phyloP scores from a whole-genome alignment of 495 filamentous ascomycete species.

The Tuber brumale region DNA sequence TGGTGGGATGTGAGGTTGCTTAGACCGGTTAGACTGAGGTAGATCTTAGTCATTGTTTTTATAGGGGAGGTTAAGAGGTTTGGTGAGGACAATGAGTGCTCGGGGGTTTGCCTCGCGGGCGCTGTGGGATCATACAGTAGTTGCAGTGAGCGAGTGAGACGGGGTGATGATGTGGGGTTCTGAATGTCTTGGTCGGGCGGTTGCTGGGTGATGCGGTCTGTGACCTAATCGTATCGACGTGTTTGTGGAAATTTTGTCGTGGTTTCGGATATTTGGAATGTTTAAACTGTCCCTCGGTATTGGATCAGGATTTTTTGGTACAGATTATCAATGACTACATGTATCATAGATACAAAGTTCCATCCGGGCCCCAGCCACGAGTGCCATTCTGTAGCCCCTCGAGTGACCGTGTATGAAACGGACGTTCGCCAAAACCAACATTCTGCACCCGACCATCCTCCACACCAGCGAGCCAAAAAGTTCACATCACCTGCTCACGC shows the following conservation, averaged over 20 bases:
- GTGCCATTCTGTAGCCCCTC: neutral
- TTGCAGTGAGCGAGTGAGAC: neutral
- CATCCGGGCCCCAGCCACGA: neutral
- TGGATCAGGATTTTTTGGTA: neutral
- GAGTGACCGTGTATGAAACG: neutral
- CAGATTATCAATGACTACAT: neutral
- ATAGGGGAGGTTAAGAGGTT: too few relatives aligned
- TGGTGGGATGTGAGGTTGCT: neutral
- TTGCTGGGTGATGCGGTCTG: neutral
- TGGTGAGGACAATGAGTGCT: neutral
- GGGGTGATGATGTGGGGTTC: neutral
- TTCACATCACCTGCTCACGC: neutral
- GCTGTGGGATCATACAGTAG: neutral
- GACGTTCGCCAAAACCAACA: neutral
- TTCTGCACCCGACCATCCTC: neutral
- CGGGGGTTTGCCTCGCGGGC: neutral
- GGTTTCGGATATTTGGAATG: neutral
- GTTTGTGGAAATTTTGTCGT: neutral
- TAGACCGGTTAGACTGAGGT: neutral
- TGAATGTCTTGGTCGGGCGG: neutral
- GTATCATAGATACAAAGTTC: neutral
- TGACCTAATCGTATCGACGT: neutral
- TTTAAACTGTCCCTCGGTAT: neutral
- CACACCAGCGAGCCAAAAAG: neutral
- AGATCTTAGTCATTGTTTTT: neutral